Base-by-base conservation (phyloP, 2,329 filamentous ascomycete genomes). In the Curvularia lunata region DNA sequence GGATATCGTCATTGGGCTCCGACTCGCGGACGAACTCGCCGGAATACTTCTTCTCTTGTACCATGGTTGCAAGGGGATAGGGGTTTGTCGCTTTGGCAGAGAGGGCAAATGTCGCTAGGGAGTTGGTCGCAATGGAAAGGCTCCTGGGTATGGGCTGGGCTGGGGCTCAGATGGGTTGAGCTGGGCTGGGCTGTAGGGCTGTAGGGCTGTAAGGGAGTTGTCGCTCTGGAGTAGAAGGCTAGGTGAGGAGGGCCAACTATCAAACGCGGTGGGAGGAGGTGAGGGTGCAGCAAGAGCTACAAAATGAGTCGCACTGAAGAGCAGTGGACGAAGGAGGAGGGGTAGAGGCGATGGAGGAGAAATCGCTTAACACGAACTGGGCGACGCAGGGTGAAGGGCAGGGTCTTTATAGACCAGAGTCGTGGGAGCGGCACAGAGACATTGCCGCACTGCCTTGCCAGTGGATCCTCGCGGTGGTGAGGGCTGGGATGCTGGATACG, bases 1-100 rank as follows among this genome's bases (percentile, higher is more conserved):
- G 69, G 43, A 74, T 52, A 53, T 73, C 70, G 59, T 68, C 64
- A 50, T 60, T 57, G 21, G 56, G 61, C 32, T 63, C 63, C 4
- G 62, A 53, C 43, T 73, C 70, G 52, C 67, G 61, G 55, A 73
- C 66, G 56, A 68, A 70, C 50, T 71, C 67, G 64, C 61, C 64
- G 28, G 68, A 72, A 54, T 74, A 73, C 61, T 74, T 71, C 51
- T 74, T 74, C 48, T 68, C 64, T 56, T 68, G 50, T 50, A 55
- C 63, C 72, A 75, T 74, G 62, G 67, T 67, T 63, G 71, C 66
- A 66, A 48, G 53, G 48, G 45, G 60, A 37, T 1, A 5, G 16
- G 21, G 51, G 41, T 3, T 50, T 57, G 62, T 63, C 59, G 66
- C 64, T 56, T 54, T 48, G 58, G 52, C 50, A 48, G 53, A 28